Evolutionary conservation across 257 asterid genomes (phyloP).

Genomic region (Oldenlandia corymbosa): DNA sequence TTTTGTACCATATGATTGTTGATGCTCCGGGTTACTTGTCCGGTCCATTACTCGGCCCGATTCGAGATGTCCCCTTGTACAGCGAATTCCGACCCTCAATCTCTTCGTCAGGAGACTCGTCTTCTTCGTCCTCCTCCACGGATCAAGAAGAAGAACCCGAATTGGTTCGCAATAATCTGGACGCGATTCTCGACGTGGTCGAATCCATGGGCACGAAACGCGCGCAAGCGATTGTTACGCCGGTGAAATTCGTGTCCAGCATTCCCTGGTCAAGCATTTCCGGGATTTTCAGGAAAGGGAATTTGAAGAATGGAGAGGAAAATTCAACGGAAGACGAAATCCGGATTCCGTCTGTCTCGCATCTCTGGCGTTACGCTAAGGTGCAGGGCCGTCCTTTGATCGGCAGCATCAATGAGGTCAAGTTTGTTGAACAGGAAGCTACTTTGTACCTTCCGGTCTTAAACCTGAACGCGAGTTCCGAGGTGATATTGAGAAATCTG

Average conservation of each 20-base stretch:
- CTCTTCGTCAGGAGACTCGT: background rate
- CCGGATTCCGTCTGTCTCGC: slow-evolving; percentile 22
- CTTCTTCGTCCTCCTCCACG: background rate
- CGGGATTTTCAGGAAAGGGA: slow-evolving; percentile 12
- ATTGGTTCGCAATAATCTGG: slow-evolving; percentile 10
- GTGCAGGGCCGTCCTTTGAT: slow-evolving; percentile 16
- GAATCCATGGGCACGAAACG: slow-evolving; percentile 13
- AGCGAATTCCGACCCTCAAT: background rate
- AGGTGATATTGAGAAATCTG: slow-evolving; percentile 40
- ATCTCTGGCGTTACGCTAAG: slow-evolving; percentile 10
- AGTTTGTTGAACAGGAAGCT: slow-evolving; percentile 19
- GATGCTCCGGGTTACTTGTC: background rate
- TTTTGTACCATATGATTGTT: slow-evolving; percentile 29
- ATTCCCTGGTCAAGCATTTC: slow-evolving; percentile 28
- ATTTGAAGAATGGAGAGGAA: background rate
- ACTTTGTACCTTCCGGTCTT: slow-evolving; percentile 39
- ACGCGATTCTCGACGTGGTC: slow-evolving; percentile 14
- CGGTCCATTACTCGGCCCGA: background rate
- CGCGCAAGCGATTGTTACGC: slow-evolving; percentile 14
- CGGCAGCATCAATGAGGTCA: slow-evolving; percentile 21
- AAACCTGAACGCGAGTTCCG: slow-evolving; percentile 29
- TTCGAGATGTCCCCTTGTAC: background rate
- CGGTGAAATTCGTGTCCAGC: slow-evolving; percentile 10
- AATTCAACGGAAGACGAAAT: slow-evolving; percentile 11
- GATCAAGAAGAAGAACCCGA: background rate